phyloP scores from a whole-genome alignment of 129 eudicot genomes.

The Dittrichia graveolens region DNA sequence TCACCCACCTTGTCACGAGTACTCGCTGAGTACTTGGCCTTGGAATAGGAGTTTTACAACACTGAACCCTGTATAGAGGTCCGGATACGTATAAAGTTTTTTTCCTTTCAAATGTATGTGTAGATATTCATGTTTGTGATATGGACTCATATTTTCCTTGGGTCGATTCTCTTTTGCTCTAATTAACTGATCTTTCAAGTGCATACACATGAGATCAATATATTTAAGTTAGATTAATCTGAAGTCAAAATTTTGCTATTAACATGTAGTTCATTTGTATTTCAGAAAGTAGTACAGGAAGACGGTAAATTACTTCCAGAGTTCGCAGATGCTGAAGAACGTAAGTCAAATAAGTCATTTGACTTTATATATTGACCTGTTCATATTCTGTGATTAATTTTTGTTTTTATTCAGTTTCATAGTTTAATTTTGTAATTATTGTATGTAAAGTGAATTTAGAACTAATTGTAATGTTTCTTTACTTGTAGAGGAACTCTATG shows the following conservation, averaged over 20 bases:
- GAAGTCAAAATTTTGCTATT: not conserved
- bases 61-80: too few relatives aligned
- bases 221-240: not conserved
- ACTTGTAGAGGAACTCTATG: slow-evolving; percentile 85
- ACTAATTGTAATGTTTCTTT: slow-evolving; percentile 30
- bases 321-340: slow-evolving; percentile 88
- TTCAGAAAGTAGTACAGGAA: slow-evolving; percentile 76
- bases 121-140: too few relatives aligned
- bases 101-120: too few relatives aligned
- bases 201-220: not conserved
- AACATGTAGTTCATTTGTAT: slow-evolving; percentile 22
- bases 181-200: too few relatives aligned
- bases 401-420: not conserved
- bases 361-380: slow-evolving; percentile 2
- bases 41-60: too few relatives aligned
- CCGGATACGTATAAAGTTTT: not conserved
- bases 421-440: slow-evolving; percentile 12
- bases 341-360: slow-evolving; percentile 48
- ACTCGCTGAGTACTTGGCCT: too few relatives aligned
- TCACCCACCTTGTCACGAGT: too few relatives aligned
- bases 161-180: not conserved
- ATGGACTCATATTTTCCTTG: not conserved
- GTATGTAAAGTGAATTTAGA: slow-evolving; percentile 4
- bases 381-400: not conserved
- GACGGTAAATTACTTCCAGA: slow-evolving; percentile 85